A percentile compares a stretch with the other conserved stretches of the same genome.
Conservation (phyloP, 192 early-diverging fungal genomes). For the Coemansia sp. region DNA sequence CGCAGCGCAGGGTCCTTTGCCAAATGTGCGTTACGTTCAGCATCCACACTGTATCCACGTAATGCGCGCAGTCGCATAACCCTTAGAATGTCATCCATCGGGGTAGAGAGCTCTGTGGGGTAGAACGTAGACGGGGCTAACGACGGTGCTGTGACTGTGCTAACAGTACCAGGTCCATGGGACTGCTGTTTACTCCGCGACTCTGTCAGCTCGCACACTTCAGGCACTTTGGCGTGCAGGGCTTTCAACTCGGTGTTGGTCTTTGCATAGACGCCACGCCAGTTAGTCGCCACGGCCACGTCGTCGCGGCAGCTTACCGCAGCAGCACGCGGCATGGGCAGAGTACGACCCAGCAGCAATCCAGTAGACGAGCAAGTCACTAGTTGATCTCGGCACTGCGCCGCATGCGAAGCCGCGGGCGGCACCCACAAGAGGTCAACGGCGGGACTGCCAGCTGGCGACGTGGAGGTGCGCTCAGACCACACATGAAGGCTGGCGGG, state of each 20-base stretch:
- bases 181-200: background rate
- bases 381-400: constrained; percentile 28
- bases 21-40: constrained; percentile 55
- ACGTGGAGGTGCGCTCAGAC: constrained; percentile 16
- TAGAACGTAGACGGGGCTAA: background rate
- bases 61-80: constrained; percentile 77
- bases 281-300: constrained; percentile 47
- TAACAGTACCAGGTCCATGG: background rate
- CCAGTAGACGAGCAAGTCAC: constrained; percentile 18
- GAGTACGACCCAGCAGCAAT: constrained; percentile 3
- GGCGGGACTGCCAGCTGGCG: constrained; percentile 7
- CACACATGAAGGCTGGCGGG: constrained; percentile 27
- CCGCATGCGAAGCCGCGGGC: constrained; percentile 15
- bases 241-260: constrained; percentile 25
- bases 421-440: constrained; percentile 44
- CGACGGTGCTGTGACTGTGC: background rate
- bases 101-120: background rate
- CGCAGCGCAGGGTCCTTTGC: constrained; percentile 14
- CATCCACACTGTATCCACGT: constrained; percentile 78
- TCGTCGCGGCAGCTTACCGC: constrained; percentile 38
- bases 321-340: constrained; percentile 29
- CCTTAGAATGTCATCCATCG: constrained; percentile 71
- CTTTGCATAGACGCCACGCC: constrained; percentile 27
- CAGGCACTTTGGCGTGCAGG: constrained; percentile 33
- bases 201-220: constrained; percentile 33